Conservation (phyloP, 441 rosid species). For the Erysimum cheiri region DNA sequence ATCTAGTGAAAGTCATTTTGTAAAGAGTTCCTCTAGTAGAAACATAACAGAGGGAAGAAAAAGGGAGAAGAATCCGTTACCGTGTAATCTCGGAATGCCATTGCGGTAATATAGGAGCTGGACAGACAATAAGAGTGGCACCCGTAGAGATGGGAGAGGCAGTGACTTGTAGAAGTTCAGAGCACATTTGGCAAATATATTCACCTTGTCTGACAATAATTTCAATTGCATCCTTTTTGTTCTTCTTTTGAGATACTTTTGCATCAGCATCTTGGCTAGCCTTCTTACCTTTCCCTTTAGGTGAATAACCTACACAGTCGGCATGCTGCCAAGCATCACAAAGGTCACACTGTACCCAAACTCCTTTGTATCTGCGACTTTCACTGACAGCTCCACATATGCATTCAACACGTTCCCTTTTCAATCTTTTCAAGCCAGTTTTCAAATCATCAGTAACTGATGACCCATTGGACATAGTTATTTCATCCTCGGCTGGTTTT, state of each 20-base stretch:
- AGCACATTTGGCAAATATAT: constrained; percentile 78
- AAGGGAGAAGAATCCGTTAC: constrained; percentile 49
- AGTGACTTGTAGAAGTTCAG: constrained; percentile 75
- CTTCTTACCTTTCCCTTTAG: constrained; percentile 64
- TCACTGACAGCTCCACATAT: constrained; percentile 96
- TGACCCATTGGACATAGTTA: constrained; percentile 38
- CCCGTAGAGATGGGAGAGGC: constrained; percentile 81
- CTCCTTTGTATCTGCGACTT: constrained; percentile 73
- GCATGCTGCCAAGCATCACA: constrained; percentile 99
- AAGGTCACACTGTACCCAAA: constrained; percentile 96
- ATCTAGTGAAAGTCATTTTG: not conserved
- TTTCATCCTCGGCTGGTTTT: constrained; percentile 57
- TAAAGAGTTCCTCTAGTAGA: not conserved
- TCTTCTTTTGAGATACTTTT: constrained; percentile 45
- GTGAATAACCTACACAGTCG: constrained; percentile 92
- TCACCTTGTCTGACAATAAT: constrained; percentile 79
- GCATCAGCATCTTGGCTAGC: constrained; percentile 41
- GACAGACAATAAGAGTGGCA: constrained; percentile 96
- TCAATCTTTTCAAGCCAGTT: constrained; percentile 64
- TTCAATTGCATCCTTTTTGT: constrained; percentile 55
- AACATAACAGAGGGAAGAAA: constrained; percentile 4
- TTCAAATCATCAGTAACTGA: constrained; percentile 49
- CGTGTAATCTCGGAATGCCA: constrained; percentile 95
- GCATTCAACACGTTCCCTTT: constrained; percentile 95
- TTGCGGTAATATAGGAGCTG: constrained; percentile 91